Evolutionary conservation across 208 protist species (phyloP).

Genomic region (Leishmania lainsoni): DNA sequence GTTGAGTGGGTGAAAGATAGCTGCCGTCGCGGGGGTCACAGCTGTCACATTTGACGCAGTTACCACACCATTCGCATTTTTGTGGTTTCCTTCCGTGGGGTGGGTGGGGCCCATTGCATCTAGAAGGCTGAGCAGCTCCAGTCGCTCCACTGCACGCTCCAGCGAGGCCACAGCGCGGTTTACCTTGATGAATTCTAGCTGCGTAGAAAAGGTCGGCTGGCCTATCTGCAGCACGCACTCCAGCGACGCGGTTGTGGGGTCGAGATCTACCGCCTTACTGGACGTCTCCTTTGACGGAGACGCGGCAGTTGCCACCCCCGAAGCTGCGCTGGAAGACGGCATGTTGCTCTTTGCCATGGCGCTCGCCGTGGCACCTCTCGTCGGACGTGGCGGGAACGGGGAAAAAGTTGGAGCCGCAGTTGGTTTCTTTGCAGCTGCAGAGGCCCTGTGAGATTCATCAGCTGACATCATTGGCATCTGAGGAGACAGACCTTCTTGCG

Average conservation of each 20-base stretch:
- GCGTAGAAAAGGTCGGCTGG: constrained; percentile 46
- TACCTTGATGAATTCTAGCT: constrained; percentile 61
- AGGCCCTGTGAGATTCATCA: constrained; percentile 4
- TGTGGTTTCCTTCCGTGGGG: not conserved
- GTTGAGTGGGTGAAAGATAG: constrained; percentile 1
- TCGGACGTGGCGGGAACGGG: constrained; percentile 1
- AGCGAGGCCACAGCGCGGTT: constrained; percentile 85
- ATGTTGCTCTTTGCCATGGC: not conserved
- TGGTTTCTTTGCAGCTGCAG: constrained; percentile 2
- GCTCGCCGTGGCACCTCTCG: not conserved
- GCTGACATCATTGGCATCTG: constrained; percentile 3
- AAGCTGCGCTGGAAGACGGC: not conserved
- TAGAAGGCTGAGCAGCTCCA: constrained; percentile 84
- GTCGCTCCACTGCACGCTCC: constrained; percentile 88
- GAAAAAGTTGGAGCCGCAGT: not conserved
- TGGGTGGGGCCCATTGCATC: constrained; percentile 47
- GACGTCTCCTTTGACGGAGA: constrained; percentile 1
- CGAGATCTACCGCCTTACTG: constrained; percentile 6
- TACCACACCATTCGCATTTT: not conserved
- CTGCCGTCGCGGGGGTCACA: not conserved
- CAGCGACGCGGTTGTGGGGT: constrained; percentile 6
- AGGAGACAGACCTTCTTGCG: not conserved
- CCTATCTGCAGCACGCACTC: constrained; percentile 40
- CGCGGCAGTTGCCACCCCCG: not conserved
- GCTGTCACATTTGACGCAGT: constrained; percentile 1